Conservation (phyloP, 768 basidiomycete species). For the Strobilomyces dryophilus region DNA sequence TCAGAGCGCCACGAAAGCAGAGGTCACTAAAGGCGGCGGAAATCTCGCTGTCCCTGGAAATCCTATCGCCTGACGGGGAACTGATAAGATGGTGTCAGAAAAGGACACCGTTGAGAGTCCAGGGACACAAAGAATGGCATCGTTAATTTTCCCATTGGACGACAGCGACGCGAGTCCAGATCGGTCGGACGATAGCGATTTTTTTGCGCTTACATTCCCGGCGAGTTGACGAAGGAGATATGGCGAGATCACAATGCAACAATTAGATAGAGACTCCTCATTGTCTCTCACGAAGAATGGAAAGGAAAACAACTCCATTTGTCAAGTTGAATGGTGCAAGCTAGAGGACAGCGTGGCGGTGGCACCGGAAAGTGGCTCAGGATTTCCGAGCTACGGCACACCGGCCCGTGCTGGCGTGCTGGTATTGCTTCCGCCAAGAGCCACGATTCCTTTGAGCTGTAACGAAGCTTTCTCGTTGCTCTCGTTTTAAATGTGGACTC, state of each 20-base stretch:
- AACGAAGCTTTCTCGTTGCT: too few species aligned
- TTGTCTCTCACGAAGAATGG: background rate
- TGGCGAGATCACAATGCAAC: background rate
- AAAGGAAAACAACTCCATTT: background rate
- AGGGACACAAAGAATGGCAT: background rate
- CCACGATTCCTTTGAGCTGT: too few species aligned
- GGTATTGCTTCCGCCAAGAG: too few species aligned
- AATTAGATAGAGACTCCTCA: background rate
- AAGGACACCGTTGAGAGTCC: background rate
- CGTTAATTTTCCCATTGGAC: slow-evolving; percentile 18
- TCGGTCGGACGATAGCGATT: background rate
- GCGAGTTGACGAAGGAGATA: background rate
- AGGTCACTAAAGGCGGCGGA: background rate
- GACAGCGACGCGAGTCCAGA: background rate
- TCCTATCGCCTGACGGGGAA: background rate
- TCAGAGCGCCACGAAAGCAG: background rate
- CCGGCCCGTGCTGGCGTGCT: background rate
- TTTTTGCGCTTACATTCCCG: background rate
- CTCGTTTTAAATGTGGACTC: background rate
- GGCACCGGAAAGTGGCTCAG: too few species aligned
- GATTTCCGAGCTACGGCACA: background rate
- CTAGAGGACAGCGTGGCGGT: background rate
- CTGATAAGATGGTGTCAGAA: background rate
- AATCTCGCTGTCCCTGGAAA: slow-evolving; percentile 2
- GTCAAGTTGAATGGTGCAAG: background rate